Evolutionary conservation across 2,329 filamentous ascomycete species (phyloP).

Genomic region (Ceratocystis albifundus): DNA sequence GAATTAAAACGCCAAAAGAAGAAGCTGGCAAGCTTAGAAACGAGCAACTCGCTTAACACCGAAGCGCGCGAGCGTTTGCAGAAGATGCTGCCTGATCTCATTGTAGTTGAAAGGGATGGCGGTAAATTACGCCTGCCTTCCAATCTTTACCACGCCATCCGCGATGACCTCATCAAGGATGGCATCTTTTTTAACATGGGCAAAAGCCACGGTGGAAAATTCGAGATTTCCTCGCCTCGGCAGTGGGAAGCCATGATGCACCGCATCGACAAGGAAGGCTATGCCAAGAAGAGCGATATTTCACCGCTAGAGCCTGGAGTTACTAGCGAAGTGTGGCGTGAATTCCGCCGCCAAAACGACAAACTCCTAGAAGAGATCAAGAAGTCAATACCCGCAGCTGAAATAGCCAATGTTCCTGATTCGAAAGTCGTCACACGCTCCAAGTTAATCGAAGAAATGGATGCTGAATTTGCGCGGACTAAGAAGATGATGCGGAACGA

Average conservation of each 20-base stretch:
- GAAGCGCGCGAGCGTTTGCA: constrained; percentile 36
- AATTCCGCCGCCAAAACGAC: constrained; percentile 28
- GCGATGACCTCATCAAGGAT: constrained; percentile 42
- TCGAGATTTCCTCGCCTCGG: constrained; percentile 34
- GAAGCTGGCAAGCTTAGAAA: constrained; percentile 11
- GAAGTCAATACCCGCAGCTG: constrained; percentile 24
- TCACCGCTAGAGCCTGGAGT: constrained; percentile 23
- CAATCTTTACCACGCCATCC: constrained; percentile 55
- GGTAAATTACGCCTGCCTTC: constrained; percentile 42
- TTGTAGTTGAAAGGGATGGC: constrained; percentile 43
- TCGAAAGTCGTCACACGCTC: constrained; percentile 36
- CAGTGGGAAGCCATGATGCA: constrained; percentile 39
- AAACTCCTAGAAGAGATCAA: constrained; percentile 31
- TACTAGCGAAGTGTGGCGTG: constrained; percentile 30
- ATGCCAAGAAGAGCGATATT: constrained; percentile 20
- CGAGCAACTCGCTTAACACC: constrained; percentile 14
- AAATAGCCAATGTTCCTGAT: constrained; percentile 23
- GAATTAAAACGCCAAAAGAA: constrained; percentile 29
- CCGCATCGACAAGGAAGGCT: constrained; percentile 32
- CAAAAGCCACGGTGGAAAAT: constrained; percentile 30
- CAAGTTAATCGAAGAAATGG: constrained; percentile 38
- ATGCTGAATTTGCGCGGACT: constrained; percentile 32
- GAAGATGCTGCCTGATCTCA: constrained; percentile 42
- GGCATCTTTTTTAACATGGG: constrained; percentile 39
- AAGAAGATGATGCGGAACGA: constrained; percentile 34